Evolutionary conservation across 1,284 basidiomycete genomes (phyloP).

Genomic region (Fomitopsis palustris): DNA sequence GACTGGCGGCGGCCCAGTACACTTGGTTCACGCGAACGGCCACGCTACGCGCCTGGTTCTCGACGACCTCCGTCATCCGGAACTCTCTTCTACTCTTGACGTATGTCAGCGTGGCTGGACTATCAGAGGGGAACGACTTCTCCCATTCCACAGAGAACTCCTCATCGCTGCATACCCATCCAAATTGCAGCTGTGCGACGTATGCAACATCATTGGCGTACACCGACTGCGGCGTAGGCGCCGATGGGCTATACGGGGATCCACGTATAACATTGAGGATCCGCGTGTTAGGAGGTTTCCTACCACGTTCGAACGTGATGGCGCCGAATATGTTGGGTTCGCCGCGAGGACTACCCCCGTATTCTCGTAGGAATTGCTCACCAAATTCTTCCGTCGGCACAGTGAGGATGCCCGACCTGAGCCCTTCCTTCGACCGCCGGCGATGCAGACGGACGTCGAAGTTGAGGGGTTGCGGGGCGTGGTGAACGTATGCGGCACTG

Average conservation of each 20-base stretch:
- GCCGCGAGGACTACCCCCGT: conserved; percentile 27
- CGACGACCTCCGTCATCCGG: conserved; percentile 31
- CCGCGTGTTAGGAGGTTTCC: conserved; percentile 26
- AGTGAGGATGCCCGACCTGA: conserved; percentile 44
- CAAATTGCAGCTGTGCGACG: conserved; percentile 42
- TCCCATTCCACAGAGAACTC: conserved; percentile 59
- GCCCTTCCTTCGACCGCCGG: conserved; percentile 25
- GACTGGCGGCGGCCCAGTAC: conserved; percentile 32
- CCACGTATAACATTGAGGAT: conserved; percentile 39
- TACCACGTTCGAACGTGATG: conserved; percentile 38
- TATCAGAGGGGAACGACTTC: conserved; percentile 14
- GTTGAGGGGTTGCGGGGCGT: conserved; percentile 37
- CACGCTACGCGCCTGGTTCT: conserved; percentile 30
- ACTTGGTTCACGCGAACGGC: conserved; percentile 44
- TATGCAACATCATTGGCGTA: conserved; percentile 18
- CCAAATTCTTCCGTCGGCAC: conserved; percentile 41
- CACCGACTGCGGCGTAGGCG: conserved; percentile 27
- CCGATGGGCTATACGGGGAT: conserved; percentile 45
- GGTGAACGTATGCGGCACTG: conserved; percentile 30
- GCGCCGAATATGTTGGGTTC: conserved; percentile 28
- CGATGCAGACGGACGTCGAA: conserved; percentile 38
- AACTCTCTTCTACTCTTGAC: conserved; percentile 45
- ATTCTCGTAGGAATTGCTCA: conserved; percentile 40
- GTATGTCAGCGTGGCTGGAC: conserved; percentile 32
- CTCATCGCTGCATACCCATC: conserved; percentile 52